These are phyloP conservation scores for Aspergillus wentii DNA, from an alignment of 495 filamentous ascomycete species.

Conservation along the genomic window DNA sequence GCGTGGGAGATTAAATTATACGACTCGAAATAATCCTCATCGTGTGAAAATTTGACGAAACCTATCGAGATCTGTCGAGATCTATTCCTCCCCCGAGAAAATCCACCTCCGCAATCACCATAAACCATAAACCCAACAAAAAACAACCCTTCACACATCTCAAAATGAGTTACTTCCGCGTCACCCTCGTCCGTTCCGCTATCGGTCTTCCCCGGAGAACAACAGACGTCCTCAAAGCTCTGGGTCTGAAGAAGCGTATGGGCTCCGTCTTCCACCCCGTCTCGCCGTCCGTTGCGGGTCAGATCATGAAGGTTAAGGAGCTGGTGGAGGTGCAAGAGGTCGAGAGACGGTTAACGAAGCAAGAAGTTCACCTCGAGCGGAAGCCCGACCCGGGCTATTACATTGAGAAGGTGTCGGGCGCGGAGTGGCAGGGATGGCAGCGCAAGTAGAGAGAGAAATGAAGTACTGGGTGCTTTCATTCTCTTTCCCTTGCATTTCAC, in stretches of 20 bases:
- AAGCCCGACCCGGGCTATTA: slow-evolving; percentile 82
- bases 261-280: slow-evolving; percentile 91
- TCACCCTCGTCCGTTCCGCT: slow-evolving; percentile 86
- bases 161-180: slow-evolving; percentile 87
- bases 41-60: too few relatives aligned
- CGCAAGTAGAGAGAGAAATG: too few relatives aligned
- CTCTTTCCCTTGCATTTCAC: slow-evolving; percentile 11
- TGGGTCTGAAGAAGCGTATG: slow-evolving; percentile 85
- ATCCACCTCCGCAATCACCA: neutral
- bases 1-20: too few relatives aligned
- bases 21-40: too few relatives aligned
- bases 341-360: slow-evolving; percentile 59
- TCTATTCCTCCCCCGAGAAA: neutral
- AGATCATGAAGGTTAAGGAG: slow-evolving; percentile 98
- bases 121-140: neutral
- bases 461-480: slow-evolving; percentile 9
- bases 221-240: slow-evolving; percentile 77
- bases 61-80: too few relatives aligned
- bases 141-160: too few relatives aligned
- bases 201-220: slow-evolving; percentile 87
- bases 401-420: slow-evolving; percentile 58
- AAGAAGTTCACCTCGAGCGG: slow-evolving; percentile 68
- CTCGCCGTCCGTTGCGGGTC: slow-evolving; percentile 75
- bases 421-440: too few relatives aligned
- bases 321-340: slow-evolving; percentile 85